A percentile compares a stretch with the other conserved stretches of the same genome.
phyloP scores from a whole-genome alignment of 2,329 filamentous ascomycete genomes.

The Botrytis byssoidea region DNA sequence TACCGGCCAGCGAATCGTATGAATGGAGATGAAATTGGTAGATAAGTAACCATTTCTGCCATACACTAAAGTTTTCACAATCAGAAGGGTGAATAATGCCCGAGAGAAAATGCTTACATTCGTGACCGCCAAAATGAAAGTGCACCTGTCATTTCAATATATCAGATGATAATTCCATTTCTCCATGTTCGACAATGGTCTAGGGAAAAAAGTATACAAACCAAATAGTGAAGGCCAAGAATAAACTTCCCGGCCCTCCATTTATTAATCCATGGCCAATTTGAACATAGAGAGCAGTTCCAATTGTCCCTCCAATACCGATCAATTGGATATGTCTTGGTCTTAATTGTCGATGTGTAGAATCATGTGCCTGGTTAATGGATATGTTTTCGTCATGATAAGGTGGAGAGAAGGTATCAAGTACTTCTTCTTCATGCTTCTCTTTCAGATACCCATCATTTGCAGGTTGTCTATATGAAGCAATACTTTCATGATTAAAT shows the following conservation, averaged over 20 bases:
- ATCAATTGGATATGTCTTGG: constrained; percentile 42
- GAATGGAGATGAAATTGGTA: constrained; percentile 75
- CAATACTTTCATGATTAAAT: constrained; percentile 23
- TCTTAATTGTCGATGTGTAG: constrained; percentile 42
- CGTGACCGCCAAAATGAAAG: constrained; percentile 59
- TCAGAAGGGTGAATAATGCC: constrained; percentile 61
- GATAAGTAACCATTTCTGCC: constrained; percentile 74
- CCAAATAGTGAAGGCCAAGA: constrained; percentile 61
- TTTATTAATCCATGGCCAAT: constrained; percentile 58
- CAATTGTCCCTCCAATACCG: constrained; percentile 64
- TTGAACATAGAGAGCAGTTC: constrained; percentile 53
- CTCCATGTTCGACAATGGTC: background rate
- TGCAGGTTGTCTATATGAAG: constrained; percentile 21
- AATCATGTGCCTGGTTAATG: constrained; percentile 26
- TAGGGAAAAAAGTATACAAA: constrained; percentile 23
- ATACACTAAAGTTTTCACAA: constrained; percentile 39
- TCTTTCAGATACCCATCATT: constrained; percentile 22
- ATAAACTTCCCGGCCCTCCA: constrained; percentile 58
- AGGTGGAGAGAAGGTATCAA: constrained; percentile 20
- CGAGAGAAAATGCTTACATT: constrained; percentile 35
- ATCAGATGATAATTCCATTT: constrained; percentile 36
- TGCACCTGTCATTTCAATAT: constrained; percentile 51
- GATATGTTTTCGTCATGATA: constrained; percentile 21
- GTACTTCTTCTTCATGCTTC: constrained; percentile 30
- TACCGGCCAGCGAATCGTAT: constrained; percentile 74